These are phyloP conservation scores for Periconia sp. DNA, from an alignment of 2,329 filamentous ascomycete species.

Conservation along the genomic window DNA sequence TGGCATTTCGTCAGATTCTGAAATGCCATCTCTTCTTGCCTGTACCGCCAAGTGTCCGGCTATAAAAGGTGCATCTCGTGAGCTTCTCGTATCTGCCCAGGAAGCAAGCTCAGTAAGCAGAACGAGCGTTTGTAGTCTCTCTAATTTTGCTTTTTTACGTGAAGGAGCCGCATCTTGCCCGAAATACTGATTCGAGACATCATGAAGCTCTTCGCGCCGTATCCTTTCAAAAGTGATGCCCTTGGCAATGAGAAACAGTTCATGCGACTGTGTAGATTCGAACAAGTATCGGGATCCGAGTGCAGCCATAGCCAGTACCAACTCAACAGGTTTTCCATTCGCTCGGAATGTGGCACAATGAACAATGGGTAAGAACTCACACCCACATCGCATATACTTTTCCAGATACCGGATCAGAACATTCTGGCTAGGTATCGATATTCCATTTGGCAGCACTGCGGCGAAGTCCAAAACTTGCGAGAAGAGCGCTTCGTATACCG, in stretches of 20 bases:
- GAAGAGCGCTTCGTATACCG: neutral
- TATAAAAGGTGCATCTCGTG: neutral
- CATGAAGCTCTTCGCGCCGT: neutral
- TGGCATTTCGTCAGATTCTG: neutral
- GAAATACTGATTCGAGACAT: neutral
- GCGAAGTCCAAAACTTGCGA: neutral
- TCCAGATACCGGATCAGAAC: neutral
- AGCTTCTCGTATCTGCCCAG: neutral
- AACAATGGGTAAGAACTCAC: neutral
- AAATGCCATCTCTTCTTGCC: neutral
- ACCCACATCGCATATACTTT: neutral
- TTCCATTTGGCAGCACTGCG: neutral
- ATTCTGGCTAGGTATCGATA: neutral
- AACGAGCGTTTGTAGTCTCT: neutral
- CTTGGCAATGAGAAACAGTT: neutral
- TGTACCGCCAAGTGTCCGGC: neutral
- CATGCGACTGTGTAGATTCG: neutral
- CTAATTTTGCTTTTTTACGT: neutral
- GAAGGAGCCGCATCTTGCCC: neutral
- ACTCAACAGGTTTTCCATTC: neutral
- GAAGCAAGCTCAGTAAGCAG: neutral
- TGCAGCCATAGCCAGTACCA: neutral
- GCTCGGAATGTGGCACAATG: neutral
- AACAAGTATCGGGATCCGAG: neutral
- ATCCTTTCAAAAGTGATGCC: neutral